These are phyloP conservation scores for Shiraia bambusicola DNA, from an alignment of 2,329 filamentous ascomycete species.

Conservation along the genomic window DNA sequence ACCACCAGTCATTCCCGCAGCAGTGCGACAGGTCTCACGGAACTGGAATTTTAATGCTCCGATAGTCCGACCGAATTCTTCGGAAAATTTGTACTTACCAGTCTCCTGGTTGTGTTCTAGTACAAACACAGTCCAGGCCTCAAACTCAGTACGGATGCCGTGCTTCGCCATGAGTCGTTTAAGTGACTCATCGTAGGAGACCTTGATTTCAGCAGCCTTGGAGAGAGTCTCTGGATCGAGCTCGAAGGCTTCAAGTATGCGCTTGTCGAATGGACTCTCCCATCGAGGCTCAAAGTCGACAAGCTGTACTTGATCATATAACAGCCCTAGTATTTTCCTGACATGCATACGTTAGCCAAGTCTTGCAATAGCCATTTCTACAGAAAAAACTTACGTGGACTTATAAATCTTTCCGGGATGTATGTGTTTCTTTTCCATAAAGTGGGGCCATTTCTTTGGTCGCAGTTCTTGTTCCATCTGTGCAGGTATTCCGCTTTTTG, in stretches of 20 bases:
- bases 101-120: conserved; percentile 71
- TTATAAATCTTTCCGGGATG: conserved; percentile 57
- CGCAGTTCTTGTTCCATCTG: conserved; percentile 62
- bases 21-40: conserved; percentile 64
- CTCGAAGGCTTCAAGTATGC: conserved; percentile 67
- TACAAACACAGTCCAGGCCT: conserved; percentile 86
- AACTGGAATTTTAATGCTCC: conserved; percentile 68
- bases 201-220: conserved; percentile 68
- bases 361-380: no score
- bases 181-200: conserved; percentile 73
- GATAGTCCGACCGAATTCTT: conserved; percentile 73
- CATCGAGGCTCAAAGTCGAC: conserved; percentile 74
- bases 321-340: conserved; percentile 69
- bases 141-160: conserved; percentile 83
- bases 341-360: no score
- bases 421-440: conserved; percentile 70
- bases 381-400: conserved; percentile 49
- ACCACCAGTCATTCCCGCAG: conserved; percentile 52
- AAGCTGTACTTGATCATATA: conserved; percentile 75
- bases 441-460: conserved; percentile 76
- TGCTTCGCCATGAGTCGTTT: conserved; percentile 81
- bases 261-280: conserved; percentile 70
- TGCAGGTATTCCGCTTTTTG: conserved; percentile 82
- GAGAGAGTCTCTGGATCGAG: conserved; percentile 58
- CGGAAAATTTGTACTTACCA: conserved; percentile 81